Conservation (phyloP, 106 monocot species). For the Triglochin maritima region DNA sequence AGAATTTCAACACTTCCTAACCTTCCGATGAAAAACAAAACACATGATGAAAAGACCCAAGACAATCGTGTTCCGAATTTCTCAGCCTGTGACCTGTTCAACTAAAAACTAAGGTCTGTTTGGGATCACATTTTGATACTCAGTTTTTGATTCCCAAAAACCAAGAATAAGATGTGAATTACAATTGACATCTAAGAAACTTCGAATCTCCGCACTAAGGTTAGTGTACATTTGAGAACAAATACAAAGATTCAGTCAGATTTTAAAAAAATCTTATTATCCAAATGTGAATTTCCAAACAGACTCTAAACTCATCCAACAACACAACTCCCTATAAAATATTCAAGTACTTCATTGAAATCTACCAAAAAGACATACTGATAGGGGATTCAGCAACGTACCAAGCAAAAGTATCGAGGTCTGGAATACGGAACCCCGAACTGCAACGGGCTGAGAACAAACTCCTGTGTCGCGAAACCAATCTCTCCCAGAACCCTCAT, state of each 20-base stretch:
- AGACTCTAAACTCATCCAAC: not conserved
- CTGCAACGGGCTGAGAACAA: constrained; percentile 79
- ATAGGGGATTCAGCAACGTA: constrained; percentile 11
- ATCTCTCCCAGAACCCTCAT: constrained; percentile 39
- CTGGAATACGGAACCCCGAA: constrained; percentile 93
- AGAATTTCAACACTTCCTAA: no score
- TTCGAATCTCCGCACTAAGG: no score
- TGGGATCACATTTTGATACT: no score
- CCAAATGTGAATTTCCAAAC: not conserved
- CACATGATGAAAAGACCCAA: no score
- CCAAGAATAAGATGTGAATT: no score
- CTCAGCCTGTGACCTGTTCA: no score
- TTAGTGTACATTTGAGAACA: not conserved
- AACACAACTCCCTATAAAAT: not conserved
- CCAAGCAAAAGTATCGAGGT: constrained; percentile 94
- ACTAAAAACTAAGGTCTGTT: no score
- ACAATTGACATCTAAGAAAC: no score
- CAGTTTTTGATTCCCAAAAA: no score
- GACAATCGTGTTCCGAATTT: no score
- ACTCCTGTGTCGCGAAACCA: constrained; percentile 71
- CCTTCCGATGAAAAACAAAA: no score
- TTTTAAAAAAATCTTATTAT: no score
- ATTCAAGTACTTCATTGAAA: not conserved
- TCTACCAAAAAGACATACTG: not conserved
- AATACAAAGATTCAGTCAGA: not conserved